Percentiles rank a stretch among this genome's conserved stretches.
Conservation (phyloP, 768 basidiomycete genomes). For the Amanita phalloides region DNA sequence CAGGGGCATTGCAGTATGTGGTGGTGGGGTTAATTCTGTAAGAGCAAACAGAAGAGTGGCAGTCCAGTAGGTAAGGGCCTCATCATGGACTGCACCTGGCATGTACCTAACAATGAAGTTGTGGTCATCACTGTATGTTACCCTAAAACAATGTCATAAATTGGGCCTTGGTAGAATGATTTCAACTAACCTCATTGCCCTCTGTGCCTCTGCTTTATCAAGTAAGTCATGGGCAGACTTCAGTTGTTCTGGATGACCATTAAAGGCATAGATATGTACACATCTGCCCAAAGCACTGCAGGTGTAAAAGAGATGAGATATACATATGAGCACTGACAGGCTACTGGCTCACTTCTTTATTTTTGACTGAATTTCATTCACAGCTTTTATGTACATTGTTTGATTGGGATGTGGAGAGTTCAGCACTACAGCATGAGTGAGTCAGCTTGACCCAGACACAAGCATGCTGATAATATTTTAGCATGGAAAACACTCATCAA, state of each 20-base stretch:
- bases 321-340: background rate
- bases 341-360: constrained; percentile 10
- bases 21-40: background rate
- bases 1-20: background rate
- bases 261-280: background rate
- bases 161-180: constrained; percentile 3
- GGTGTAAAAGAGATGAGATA: constrained; percentile 9
- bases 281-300: background rate
- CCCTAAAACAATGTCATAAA: constrained; percentile 11
- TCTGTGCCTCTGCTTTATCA: background rate
- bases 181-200: constrained; percentile 3
- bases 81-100: constrained; percentile 8
- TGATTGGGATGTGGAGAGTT: too few species aligned
- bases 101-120: constrained; percentile 13
- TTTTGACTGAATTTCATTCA: constrained; percentile 9
- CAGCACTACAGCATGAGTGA: too few species aligned
- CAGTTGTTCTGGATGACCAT: background rate
- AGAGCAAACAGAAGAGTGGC: background rate
- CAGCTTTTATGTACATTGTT: constrained; percentile 18
- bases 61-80: constrained; percentile 4
- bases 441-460: too few species aligned
- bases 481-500: too few species aligned
- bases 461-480: too few species aligned
- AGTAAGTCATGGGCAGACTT: background rate
- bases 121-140: constrained; percentile 11